These are phyloP conservation scores for Chamaenerion angustifolium DNA, from an alignment of 345 rosid species.

Conservation along the genomic window DNA sequence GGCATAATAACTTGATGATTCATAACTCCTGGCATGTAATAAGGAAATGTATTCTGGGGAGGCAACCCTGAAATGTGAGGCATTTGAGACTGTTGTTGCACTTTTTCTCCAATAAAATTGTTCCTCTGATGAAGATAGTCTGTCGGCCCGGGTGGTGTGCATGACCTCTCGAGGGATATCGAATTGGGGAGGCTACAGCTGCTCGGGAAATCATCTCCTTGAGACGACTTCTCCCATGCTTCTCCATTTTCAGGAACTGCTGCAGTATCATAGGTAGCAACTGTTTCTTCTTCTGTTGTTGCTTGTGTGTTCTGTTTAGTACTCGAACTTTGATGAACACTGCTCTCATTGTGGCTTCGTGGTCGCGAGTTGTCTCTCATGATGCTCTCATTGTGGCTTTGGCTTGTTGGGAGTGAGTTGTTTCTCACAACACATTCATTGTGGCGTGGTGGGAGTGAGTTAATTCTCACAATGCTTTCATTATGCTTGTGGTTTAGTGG, in stretches of 20 bases:
- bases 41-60: conserved; percentile 42
- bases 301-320: conserved; percentile 22
- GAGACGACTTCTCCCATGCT: conserved; percentile 38
- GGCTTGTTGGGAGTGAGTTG: too few relatives aligned
- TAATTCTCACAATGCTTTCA: too few relatives aligned
- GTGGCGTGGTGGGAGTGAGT: too few relatives aligned
- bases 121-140: conserved; percentile 32
- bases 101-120: conserved; percentile 29
- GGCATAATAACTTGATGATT: conserved; percentile 58
- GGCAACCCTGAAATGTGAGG: conserved; percentile 34
- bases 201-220: conserved; percentile 43
- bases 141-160: conserved; percentile 37
- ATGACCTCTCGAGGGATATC: conserved; percentile 39
- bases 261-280: conserved; percentile 10
- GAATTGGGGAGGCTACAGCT: conserved; percentile 41
- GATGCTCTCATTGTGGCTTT: too few relatives aligned
- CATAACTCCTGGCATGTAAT: conserved; percentile 57
- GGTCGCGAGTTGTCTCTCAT: too few relatives aligned
- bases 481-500: too few relatives aligned
- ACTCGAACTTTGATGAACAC: conserved; percentile 12
- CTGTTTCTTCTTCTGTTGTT: conserved; percentile 12
- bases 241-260: conserved; percentile 33
- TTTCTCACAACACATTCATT: too few relatives aligned
- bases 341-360: too few relatives aligned
- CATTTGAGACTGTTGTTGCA: conserved; percentile 12